Base-by-base conservation (phyloP, 2,329 filamentous ascomycete species). In the Ophiocordyceps robertsii region DNA sequence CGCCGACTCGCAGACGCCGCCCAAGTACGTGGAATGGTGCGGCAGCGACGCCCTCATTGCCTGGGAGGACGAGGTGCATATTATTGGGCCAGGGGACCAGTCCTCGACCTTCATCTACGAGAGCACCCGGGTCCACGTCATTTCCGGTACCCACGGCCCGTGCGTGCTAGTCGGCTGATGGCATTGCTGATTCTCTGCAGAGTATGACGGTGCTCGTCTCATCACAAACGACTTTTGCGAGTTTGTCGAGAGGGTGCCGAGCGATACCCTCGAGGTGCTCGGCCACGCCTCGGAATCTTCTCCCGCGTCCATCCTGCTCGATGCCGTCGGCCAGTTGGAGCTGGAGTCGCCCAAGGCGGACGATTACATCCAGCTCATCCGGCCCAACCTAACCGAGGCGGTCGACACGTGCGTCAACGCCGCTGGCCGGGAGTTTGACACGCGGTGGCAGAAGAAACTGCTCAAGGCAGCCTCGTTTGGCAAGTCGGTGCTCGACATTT, bases 381-480 rank as follows among this genome's bases (percentile, higher is more conserved):
- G 87, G 37, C 73, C 84, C 0, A 88, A 82, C 52, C 73, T 98
- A 3, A 87, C 87, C 2, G 89, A 95, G 57, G 92, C 92, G 2
- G 90, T 98, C 1, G 89, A 95, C 59, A 84, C 81, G 0, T 98
- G 92, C 57, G 84, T 98, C 46, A 87, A 85, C 58, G 92, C 92
- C 32, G 88, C 92, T 8, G 92, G 90, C 2, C 82, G 94, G 46
- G 92, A 98, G 60, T 95, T 88, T 58, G 86, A 81, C 53, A 70
- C 82, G 2, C 80, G 90, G 56, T 94, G 89, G 86, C 92, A 98
- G 57, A 98, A 96, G 58, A 80, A 93, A 52, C 70, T 98, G 1
- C 71, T 98, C n/a, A 93, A 93, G 59, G 92, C 92, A 6, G 92
- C 92, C 0, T 96, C 90, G 0, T 96, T 95, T 59, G 92, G 92